Conservation (phyloP, 2,329 filamentous ascomycete species). For the Aureobasidium subglaciale region DNA sequence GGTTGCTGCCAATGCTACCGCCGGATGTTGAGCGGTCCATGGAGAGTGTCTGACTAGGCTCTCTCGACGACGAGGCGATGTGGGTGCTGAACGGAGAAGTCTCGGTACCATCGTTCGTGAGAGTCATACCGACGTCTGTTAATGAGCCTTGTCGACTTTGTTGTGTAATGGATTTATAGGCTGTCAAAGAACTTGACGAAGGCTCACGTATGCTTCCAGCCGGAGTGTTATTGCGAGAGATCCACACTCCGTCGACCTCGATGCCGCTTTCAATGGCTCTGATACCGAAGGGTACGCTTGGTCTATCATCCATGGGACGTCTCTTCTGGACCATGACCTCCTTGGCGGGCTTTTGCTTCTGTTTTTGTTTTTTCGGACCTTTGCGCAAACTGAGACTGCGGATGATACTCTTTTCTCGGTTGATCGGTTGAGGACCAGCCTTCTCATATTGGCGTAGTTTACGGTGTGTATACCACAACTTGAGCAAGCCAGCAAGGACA, state of each 20-base stretch:
- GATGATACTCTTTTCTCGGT: slow-evolving; percentile 18
- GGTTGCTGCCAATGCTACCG: background rate
- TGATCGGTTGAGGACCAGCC: slow-evolving; percentile 7
- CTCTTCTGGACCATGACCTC: slow-evolving; percentile 26
- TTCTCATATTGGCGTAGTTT: slow-evolving; percentile 26
- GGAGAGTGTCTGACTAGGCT: background rate
- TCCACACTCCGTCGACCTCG: slow-evolving; percentile 72
- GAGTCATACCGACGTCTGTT: background rate
- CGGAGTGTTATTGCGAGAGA: slow-evolving; percentile 39
- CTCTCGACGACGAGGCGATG: background rate
- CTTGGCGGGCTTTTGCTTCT: slow-evolving; percentile 21
- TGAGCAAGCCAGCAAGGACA: slow-evolving; percentile 59
- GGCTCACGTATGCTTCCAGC: slow-evolving; percentile 23
- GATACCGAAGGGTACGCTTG: slow-evolving; percentile 77
- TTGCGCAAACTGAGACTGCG: slow-evolving; percentile 19
- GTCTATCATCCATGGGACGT: slow-evolving; percentile 39
- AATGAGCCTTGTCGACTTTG: slow-evolving; percentile 10
- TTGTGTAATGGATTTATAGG: slow-evolving; percentile 17
- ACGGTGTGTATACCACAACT: slow-evolving; percentile 47
- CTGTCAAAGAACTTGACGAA: slow-evolving; percentile 16
- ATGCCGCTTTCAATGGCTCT: slow-evolving; percentile 77
- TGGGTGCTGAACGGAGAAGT: slow-evolving; percentile 11
- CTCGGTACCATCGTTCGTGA: slow-evolving; percentile 7
- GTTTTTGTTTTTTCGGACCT: slow-evolving; percentile 28
- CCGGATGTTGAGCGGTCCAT: slow-evolving; percentile 7